Conservation (phyloP, 495 filamentous ascomycete genomes). For the Neurospora sp. region DNA sequence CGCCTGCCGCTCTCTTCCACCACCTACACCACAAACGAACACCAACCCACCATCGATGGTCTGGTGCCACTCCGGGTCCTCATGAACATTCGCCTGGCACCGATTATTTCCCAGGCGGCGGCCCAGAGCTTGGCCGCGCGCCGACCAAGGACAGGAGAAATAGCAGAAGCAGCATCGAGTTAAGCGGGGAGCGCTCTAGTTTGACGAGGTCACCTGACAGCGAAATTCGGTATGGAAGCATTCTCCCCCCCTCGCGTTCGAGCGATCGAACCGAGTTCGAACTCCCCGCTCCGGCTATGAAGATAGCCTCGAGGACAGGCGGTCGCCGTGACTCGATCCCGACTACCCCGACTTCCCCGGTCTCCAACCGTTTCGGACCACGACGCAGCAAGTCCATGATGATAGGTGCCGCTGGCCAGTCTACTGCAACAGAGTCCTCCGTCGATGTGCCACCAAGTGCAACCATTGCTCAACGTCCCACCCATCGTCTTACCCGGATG, state of each 20-base stretch:
- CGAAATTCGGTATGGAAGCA: slow-evolving; percentile 60
- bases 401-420: slow-evolving; percentile 4
- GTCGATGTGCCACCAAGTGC: slow-evolving; percentile 7
- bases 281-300: slow-evolving; percentile 67
- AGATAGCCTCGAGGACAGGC: slow-evolving; percentile 39
- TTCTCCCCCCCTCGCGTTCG: slow-evolving; percentile 50
- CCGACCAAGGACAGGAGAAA: background rate
- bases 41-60: background rate
- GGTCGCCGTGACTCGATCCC: background rate
- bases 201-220: slow-evolving; percentile 22
- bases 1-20: slow-evolving; percentile 11
- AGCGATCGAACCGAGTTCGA: slow-evolving; percentile 36
- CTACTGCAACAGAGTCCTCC: slow-evolving; percentile 1
- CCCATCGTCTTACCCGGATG: slow-evolving; percentile 16
- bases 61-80: background rate
- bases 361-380: slow-evolving; percentile 3
- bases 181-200: slow-evolving; percentile 24
- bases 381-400: slow-evolving; percentile 19
- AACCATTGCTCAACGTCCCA: slow-evolving; percentile 8
- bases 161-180: background rate
- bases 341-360: slow-evolving; percentile 1
- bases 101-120: background rate
- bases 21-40: background rate
- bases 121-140: background rate
- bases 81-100: background rate